phyloP scores from a whole-genome alignment of 441 rosid genomes.

The Metrosideros polymorpha region DNA sequence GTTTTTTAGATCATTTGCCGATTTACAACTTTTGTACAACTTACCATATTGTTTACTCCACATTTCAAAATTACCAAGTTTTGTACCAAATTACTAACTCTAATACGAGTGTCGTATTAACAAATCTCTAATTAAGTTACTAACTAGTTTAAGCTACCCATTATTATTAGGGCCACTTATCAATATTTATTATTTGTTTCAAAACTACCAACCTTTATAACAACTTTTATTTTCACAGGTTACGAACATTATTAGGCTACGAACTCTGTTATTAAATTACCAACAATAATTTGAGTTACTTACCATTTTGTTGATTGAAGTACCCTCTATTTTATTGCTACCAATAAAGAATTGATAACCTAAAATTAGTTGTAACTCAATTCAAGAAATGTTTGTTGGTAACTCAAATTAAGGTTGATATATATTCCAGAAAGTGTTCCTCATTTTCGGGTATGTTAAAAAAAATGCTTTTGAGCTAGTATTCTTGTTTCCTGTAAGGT shows the following conservation, averaged over 20 bases:
- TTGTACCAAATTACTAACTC: background rate
- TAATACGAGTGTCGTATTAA: too few species aligned
- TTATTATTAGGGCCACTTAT: background rate
- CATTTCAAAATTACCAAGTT: background rate
- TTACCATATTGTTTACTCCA: background rate
- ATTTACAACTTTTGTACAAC: background rate
- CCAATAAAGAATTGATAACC: background rate
- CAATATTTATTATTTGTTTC: background rate
- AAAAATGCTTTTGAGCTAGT: background rate
- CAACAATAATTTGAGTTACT: background rate
- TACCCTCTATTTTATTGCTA: fast-evolving
- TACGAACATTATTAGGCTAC: background rate
- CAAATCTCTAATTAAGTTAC: background rate
- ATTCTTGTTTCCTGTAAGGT: background rate
- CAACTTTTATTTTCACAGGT: background rate
- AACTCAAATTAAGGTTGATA: background rate
- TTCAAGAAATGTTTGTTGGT: background rate
- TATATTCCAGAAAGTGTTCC: background rate
- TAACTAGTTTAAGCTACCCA: background rate
- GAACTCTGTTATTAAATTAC: background rate
- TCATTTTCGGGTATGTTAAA: background rate
- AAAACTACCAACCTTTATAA: background rate
- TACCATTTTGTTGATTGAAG: background rate
- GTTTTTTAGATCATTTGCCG: too few species aligned
- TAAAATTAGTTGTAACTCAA: background rate